Conservation (phyloP, 768 basidiomycete genomes). For the Boletus barrowsii region DNA sequence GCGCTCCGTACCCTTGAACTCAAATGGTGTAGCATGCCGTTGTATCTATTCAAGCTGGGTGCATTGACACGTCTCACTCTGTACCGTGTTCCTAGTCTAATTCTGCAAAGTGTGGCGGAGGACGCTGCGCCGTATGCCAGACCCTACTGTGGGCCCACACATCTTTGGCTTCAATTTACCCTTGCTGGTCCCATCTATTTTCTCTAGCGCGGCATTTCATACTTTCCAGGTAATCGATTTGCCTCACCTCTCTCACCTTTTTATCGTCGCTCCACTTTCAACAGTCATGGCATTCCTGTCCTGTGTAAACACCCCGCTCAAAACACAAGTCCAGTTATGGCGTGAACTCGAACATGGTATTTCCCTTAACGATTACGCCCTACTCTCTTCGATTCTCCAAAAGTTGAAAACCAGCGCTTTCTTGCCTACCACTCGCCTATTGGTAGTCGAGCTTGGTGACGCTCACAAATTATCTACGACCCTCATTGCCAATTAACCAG, state of each 20-base stretch:
- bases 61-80: slow-evolving; percentile 37
- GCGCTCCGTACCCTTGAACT: neutral
- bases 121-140: slow-evolving; percentile 33
- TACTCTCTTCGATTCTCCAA: neutral
- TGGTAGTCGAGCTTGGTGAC: neutral
- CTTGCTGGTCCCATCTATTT: slow-evolving; percentile 16
- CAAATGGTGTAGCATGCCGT: neutral
- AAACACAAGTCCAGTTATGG: neutral
- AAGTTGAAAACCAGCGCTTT: neutral
- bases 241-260: slow-evolving; percentile 9
- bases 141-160: slow-evolving; percentile 18
- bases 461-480: too few species aligned
- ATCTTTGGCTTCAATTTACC: slow-evolving; percentile 31
- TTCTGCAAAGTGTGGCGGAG: slow-evolving; percentile 27
- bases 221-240: neutral
- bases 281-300: slow-evolving; percentile 6
- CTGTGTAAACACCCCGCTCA: slow-evolving; percentile 1
- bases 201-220: neutral
- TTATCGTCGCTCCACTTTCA: slow-evolving; percentile 4
- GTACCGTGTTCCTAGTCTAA: slow-evolving; percentile 12
- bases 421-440: neutral
- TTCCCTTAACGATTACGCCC: neutral
- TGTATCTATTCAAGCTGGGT: neutral
- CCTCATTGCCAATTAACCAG: too few species aligned
- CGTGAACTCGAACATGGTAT: neutral